Evolutionary conservation across 2,329 filamentous ascomycete genomes (phyloP).

Genomic region (Claviceps cyperi): DNA sequence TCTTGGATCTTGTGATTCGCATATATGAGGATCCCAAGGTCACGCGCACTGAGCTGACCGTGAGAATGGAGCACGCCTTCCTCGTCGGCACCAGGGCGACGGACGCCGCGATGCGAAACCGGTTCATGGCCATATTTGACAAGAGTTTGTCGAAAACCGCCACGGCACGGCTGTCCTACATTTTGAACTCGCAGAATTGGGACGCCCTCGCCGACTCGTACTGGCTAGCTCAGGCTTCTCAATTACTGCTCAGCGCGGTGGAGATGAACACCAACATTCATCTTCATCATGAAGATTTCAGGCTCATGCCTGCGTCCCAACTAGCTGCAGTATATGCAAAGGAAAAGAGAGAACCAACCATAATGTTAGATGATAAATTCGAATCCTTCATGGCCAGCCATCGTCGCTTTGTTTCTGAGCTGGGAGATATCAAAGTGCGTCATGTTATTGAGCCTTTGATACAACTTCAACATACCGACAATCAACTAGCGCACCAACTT

Average conservation of each 20-base stretch:
- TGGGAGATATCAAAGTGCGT: slow-evolving; percentile 73
- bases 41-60: slow-evolving; percentile 84
- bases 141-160: slow-evolving; percentile 86
- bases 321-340: slow-evolving; percentile 60
- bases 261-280: slow-evolving; percentile 71
- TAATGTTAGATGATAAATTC: slow-evolving; percentile 70
- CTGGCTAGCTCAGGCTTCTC: slow-evolving; percentile 91
- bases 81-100: slow-evolving; percentile 85
- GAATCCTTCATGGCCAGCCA: slow-evolving; percentile 68
- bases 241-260: slow-evolving; percentile 79
- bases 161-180: slow-evolving; percentile 75
- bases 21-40: slow-evolving; percentile 98
- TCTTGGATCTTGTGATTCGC: slow-evolving; percentile 87
- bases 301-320: slow-evolving; percentile 56
- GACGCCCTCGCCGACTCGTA: slow-evolving; percentile 88
- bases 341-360: slow-evolving; percentile 55
- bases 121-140: slow-evolving; percentile 94
- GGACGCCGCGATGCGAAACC: slow-evolving; percentile 91
- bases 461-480: slow-evolving; percentile 84
- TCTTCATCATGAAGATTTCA: slow-evolving; percentile 74
- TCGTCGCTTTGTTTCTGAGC: slow-evolving; percentile 66
- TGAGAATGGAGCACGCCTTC: slow-evolving; percentile 96
- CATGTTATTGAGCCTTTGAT: slow-evolving; percentile 82
- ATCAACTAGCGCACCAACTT: slow-evolving; percentile 67
- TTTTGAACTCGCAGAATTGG: slow-evolving; percentile 90